Percentiles rank a stretch among this genome's conserved stretches.
These are phyloP conservation scores for Trichoderma hamatum DNA, from an alignment of 2,329 filamentous ascomycete genomes.

Conservation along the genomic window DNA sequence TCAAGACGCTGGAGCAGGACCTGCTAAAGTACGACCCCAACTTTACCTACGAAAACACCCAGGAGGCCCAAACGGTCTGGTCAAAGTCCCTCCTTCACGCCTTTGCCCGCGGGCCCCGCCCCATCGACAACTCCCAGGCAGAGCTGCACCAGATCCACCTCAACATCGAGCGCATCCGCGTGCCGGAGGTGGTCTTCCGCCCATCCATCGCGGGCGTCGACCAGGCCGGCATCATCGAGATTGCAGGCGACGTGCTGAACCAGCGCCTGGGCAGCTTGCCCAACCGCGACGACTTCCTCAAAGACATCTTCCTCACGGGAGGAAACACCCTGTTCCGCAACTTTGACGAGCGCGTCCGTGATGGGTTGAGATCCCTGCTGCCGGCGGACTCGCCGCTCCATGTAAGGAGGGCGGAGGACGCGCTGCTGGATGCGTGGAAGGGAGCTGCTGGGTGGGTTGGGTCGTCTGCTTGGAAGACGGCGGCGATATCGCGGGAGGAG, in stretches of 20 bases:
- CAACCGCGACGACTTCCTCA: slow-evolving; percentile 70
- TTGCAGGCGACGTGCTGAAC: slow-evolving; percentile 84
- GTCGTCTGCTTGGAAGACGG: slow-evolving; percentile 59
- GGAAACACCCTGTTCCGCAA: slow-evolving; percentile 84
- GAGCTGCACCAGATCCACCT: slow-evolving; percentile 88
- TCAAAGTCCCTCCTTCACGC: slow-evolving; percentile 88
- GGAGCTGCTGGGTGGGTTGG: slow-evolving; percentile 86
- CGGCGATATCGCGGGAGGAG: slow-evolving; percentile 76
- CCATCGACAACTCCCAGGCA: slow-evolving; percentile 80
- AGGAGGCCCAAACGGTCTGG: slow-evolving; percentile 93
- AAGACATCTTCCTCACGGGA: slow-evolving; percentile 92
- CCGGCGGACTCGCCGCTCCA: slow-evolving; percentile 68
- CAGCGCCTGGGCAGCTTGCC: slow-evolving; percentile 70
- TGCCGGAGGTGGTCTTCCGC: slow-evolving; percentile 91
- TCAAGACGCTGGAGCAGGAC: slow-evolving; percentile 80
- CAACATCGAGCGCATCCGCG: slow-evolving; percentile 93
- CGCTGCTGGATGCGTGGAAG: slow-evolving; percentile 87
- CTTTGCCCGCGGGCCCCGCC: slow-evolving; percentile 84
- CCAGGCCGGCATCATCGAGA: slow-evolving; percentile 91
- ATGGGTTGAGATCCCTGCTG: slow-evolving; percentile 72
- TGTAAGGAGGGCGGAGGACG: slow-evolving; percentile 74
- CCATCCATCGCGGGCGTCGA: slow-evolving; percentile 89
- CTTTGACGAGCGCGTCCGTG: slow-evolving; percentile 79
- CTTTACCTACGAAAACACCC: slow-evolving; percentile 90
- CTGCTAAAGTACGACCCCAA: slow-evolving; percentile 82